A percentile compares a stretch with the other conserved stretches of the same genome.
These are phyloP conservation scores for Trypanosoma avium DNA, from an alignment of 208 protist genomes.

Conservation along the genomic window DNA sequence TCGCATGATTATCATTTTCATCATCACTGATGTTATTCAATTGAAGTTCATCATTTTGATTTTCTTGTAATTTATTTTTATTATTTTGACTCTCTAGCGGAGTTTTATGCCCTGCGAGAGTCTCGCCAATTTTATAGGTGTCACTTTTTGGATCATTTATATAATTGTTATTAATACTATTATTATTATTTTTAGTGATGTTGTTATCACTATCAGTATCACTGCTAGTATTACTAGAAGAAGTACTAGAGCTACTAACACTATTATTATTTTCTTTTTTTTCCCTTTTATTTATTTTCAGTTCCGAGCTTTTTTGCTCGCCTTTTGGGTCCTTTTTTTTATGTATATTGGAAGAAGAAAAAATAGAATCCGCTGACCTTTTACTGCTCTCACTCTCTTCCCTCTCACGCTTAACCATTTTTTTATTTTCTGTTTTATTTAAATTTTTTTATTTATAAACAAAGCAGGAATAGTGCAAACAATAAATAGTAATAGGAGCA, in stretches of 20 bases:
- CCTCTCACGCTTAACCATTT: slow-evolving; percentile 25
- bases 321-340: neutral
- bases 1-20: neutral
- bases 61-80: neutral
- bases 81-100: neutral
- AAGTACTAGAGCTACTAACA: slow-evolving; percentile 5
- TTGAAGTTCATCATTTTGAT: neutral
- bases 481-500: slow-evolving; percentile 1
- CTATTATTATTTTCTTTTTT: slow-evolving; percentile 19
- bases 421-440: neutral
- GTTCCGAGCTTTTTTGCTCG: neutral
- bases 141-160: neutral
- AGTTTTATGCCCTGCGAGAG: slow-evolving; percentile 5
- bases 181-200: neutral
- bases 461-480: neutral
- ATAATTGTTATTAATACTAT: neutral
- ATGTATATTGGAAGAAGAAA: slow-evolving; percentile 24
- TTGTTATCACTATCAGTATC: neutral
- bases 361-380: slow-evolving; percentile 28
- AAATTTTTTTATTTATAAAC: neutral
- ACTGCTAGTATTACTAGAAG: neutral
- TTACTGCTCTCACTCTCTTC: slow-evolving; percentile 22
- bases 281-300: slow-evolving; percentile 3
- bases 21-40: neutral
- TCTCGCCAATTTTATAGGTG: neutral